Evolutionary conservation across 331 rosid genomes (phyloP), one percentile per base, ranked within the genome.

Genomic region (Saraca asoca): DNA sequence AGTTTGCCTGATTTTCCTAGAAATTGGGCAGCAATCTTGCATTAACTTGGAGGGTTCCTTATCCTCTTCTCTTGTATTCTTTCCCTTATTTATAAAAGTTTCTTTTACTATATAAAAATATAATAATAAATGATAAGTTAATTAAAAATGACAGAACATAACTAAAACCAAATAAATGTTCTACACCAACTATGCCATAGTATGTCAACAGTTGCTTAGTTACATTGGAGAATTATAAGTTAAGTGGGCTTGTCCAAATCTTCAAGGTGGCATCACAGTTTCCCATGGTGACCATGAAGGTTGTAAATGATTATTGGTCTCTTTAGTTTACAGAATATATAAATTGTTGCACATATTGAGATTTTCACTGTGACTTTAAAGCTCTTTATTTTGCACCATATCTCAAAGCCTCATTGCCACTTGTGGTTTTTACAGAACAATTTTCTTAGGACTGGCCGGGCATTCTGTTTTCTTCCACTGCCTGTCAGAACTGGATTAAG

Each of bases 381-480:
- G 46, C 13, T 62, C 34, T n/a, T n/a, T 51, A 64, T 71, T 73
- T 63, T 16, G 39, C 37, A 17, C 24, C 60, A 24, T 63, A 42
- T 51, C 53, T 60, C 49, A 62, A 52, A 68, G 74, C 73, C 87
- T 85, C 57, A 85, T 53, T 71, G 9, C 67, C 71, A 18, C 60
- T 53, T 82, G 63, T 75, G 80, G 52, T 85, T 67, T 85, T 64
- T 70, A 70, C 98, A 93, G 98, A 71, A 62, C 24, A 73, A 84
- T 75, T 77, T 60, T 80, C 88, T 85, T 49, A 87, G 84, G 79
- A 62, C 81, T 77, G 98, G 98, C 56, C 94, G 53, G 73, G 98
- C 98, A 12, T 93, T 93, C 79, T 93, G 98, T 77, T 93, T 90
- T 75, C 98, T 93, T 75, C 98, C 98, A 15, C 80, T 93, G 67